These are phyloP conservation scores for Sutorius australiensis DNA, from an alignment of 768 basidiomycete genomes.

Conservation along the genomic window DNA sequence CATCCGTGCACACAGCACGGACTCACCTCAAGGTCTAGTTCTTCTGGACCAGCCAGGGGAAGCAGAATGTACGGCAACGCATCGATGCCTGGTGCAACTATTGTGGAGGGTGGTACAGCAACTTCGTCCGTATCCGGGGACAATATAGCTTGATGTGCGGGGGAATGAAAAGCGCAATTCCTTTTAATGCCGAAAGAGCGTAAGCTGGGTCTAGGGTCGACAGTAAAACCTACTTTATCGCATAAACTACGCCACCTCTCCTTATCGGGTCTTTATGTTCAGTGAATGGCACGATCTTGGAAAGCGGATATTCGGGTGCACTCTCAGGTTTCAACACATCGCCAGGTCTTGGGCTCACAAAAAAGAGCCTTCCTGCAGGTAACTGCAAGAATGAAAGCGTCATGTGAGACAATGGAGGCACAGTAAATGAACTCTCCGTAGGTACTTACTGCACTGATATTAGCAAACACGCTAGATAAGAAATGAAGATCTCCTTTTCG, in stretches of 20 bases:
- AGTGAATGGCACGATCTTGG: constrained; percentile 81
- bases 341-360: constrained; percentile 62
- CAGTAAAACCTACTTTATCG: constrained; percentile 64
- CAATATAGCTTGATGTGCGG: constrained; percentile 69
- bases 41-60: constrained; percentile 92
- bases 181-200: constrained; percentile 36
- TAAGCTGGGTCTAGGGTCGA: constrained; percentile 9
- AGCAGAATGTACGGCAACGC: constrained; percentile 81
- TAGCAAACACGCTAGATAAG: constrained; percentile 91
- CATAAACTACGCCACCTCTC: constrained; percentile 80
- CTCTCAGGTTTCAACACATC: constrained; percentile 43
- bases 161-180: constrained; percentile 71
- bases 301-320: constrained; percentile 71
- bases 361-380: constrained; percentile 73
- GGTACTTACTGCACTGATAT: constrained; percentile 69
- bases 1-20: background rate
- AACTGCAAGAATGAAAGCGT: constrained; percentile 42
- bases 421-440: background rate
- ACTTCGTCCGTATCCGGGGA: constrained; percentile 57
- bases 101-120: constrained; percentile 54
- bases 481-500: constrained; percentile 86
- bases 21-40: constrained; percentile 83
- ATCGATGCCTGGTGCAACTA: constrained; percentile 71
- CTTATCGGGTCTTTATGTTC: constrained; percentile 87
- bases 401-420: constrained; percentile 1